Percentiles rank a stretch among this genome's conserved stretches.
These are phyloP conservation scores for Globisporangium okanoganense DNA, from an alignment of 352 stramenopile genomes.

Conservation along the genomic window DNA sequence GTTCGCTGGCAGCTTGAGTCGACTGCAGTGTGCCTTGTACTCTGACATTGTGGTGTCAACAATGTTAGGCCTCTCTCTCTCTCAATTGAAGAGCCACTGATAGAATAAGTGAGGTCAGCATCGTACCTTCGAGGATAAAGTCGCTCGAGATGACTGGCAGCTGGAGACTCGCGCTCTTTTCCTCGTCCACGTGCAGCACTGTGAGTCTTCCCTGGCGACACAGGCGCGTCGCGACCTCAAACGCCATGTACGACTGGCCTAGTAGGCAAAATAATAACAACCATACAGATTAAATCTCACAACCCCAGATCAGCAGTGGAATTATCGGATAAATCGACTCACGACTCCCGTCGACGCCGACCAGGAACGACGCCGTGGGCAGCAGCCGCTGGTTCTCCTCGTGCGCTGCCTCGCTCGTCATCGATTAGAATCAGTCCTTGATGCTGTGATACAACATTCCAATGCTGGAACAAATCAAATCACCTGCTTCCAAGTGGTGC, in stretches of 20 bases:
- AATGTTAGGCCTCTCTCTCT: too few species aligned
- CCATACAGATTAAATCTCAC: neutral
- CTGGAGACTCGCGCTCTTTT: constrained; percentile 36
- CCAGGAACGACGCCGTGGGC: constrained; percentile 40
- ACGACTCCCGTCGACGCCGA: constrained; percentile 71
- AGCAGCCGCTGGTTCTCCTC: constrained; percentile 29
- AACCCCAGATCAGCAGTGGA: neutral
- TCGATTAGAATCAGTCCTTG: neutral
- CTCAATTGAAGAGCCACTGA: too few species aligned
- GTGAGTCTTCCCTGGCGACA: constrained; percentile 43
- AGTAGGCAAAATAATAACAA: neutral
- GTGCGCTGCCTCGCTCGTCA: constrained; percentile 36
- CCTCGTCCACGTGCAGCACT: constrained; percentile 49
- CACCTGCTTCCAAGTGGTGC: constrained; percentile 29
- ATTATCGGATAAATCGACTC: constrained; percentile 11
- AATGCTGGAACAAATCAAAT: too few species aligned
- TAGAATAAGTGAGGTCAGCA: neutral
- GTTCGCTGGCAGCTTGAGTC: constrained; percentile 36
- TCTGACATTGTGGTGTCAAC: constrained; percentile 21
- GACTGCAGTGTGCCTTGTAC: constrained; percentile 44
- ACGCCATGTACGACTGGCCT: constrained; percentile 66
- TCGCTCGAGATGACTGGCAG: constrained; percentile 53
- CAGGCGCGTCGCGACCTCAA: constrained; percentile 39
- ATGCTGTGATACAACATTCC: neutral
- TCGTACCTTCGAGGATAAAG: constrained; percentile 50